A percentile compares a stretch with the other conserved stretches of the same genome.
phyloP scores from a whole-genome alignment of 768 basidiomycete genomes.

The Tremella mesenterica region DNA sequence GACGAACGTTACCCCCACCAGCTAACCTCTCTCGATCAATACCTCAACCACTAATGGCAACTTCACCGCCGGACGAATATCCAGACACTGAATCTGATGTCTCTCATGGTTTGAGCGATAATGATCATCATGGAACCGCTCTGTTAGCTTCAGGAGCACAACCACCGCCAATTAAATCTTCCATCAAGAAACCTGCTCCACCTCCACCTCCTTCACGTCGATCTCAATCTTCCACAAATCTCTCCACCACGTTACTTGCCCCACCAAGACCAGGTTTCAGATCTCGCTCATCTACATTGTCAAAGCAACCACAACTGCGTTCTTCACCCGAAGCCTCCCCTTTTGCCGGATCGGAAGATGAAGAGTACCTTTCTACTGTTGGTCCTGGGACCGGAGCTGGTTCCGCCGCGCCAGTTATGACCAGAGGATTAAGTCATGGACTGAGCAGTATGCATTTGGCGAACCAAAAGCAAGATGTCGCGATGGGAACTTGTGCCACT shows the following conservation, averaged over 20 bases:
- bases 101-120: constrained; percentile 2
- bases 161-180: constrained; percentile 8
- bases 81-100: neutral
- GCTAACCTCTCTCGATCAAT: too few relatives aligned
- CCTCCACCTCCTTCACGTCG: constrained; percentile 56
- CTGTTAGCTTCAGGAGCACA: constrained; percentile 6
- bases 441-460: constrained; percentile 27
- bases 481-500: constrained; percentile 44
- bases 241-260: constrained; percentile 46
- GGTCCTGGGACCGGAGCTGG: constrained; percentile 1
- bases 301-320: neutral
- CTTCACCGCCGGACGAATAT: too few relatives aligned
- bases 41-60: constrained; percentile 39
- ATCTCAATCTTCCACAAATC: constrained; percentile 49
- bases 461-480: constrained; percentile 48
- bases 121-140: constrained; percentile 9
- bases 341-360: constrained; percentile 29
- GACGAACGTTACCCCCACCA: constrained; percentile 24
- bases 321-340: constrained; percentile 27
- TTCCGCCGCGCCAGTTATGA: neutral
- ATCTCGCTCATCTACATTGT: neutral
- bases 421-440: constrained; percentile 38
- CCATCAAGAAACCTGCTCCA: constrained; percentile 52
- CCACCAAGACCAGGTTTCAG: constrained; percentile 11
- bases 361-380: constrained; percentile 10